Conservation (phyloP, 2,329 filamentous ascomycete genomes). For the Diaporthe sp. region DNA sequence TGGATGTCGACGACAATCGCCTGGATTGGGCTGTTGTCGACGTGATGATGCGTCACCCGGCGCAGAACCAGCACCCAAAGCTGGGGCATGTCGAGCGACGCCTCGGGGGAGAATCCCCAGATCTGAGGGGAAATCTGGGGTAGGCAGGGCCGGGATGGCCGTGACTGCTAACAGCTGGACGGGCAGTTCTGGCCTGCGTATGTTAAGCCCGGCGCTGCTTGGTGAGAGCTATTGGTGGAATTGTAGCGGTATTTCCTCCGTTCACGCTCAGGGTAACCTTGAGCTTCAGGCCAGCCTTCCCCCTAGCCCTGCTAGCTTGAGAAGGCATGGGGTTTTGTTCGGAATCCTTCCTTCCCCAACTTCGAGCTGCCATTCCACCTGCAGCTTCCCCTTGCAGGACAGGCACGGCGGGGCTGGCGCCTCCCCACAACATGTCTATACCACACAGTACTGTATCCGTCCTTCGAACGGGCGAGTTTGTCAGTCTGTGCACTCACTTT, state of each 20-base stretch:
- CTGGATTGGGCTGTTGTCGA: constrained; percentile 19
- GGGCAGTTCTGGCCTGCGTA: not conserved
- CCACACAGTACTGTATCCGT: not conserved
- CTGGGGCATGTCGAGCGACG: not conserved
- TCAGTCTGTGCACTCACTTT: not conserved
- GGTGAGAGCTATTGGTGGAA: constrained; percentile 15
- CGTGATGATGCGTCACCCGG: constrained; percentile 29
- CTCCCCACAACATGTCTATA: not conserved
- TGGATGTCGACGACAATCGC: constrained; percentile 9
- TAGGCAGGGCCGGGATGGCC: not conserved
- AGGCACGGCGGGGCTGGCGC: not conserved
- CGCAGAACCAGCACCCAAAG: not conserved
- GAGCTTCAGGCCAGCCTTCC: not conserved
- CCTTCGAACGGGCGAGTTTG: not conserved
- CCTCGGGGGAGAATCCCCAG: constrained; percentile 14
- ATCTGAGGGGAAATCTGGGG: constrained; percentile 22
- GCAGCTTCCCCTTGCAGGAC: constrained; percentile 15
- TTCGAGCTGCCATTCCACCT: not conserved
- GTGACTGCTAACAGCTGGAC: not conserved
- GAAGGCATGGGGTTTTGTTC: constrained; percentile 16
- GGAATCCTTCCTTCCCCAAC: constrained; percentile 25
- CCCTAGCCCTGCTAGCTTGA: not conserved
- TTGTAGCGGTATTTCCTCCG: constrained; percentile 18
- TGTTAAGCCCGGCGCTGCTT: not conserved
- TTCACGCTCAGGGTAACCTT: constrained; percentile 3